Evolutionary conservation across 805 yeast genomes (phyloP), one percentile per base, ranked within the genome.

Genomic region (Metschnikowia koreensis): DNA sequence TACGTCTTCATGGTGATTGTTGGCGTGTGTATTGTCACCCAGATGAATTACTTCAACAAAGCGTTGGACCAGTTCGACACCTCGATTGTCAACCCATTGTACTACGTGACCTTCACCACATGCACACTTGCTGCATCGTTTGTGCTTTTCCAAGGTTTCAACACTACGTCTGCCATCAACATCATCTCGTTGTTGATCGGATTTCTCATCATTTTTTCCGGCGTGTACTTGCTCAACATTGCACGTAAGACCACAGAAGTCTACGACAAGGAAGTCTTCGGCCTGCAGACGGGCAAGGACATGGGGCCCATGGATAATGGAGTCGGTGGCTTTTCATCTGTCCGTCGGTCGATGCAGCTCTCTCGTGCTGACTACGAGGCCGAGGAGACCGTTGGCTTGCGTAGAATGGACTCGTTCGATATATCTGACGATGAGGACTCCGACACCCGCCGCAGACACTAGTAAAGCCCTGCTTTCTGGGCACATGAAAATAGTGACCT

Each of bases 21-120:
- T 51, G 87, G 76, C 8, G 79, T 86, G 40, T 90, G 97, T 70
- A 91, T 90, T 59, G 62, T 87, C 61, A 89, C 96, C 6, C 97
- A 90, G 70, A 90, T 90, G 97, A 90, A 89, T 73, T 90, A 88
- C 67, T 89, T 90, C 76, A 90, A 90, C 77, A 91, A 89, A 74
- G 97, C 97, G 0, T 77, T 90, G 64, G 97, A 92, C 61, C 96
- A 89, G 68, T 90, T 90, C 62, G 97, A 91, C 66, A 90, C 97
- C 6, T 87, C 96, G 0, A 88, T 90, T 60, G 97, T 90, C 50
- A 90, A 90, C 68, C 97, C 97, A 33, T 75, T 90, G 54, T 90
- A 90, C 72, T 90, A 91, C 64, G 97, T 90, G 49, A 84, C 96
- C 1, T 91, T 90, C 73, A 90, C 97, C 38, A 89, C 97, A 0